Evolutionary conservation across 176 grass and related monocot species (phyloP).

Genomic region (Carex scoparia): DNA sequence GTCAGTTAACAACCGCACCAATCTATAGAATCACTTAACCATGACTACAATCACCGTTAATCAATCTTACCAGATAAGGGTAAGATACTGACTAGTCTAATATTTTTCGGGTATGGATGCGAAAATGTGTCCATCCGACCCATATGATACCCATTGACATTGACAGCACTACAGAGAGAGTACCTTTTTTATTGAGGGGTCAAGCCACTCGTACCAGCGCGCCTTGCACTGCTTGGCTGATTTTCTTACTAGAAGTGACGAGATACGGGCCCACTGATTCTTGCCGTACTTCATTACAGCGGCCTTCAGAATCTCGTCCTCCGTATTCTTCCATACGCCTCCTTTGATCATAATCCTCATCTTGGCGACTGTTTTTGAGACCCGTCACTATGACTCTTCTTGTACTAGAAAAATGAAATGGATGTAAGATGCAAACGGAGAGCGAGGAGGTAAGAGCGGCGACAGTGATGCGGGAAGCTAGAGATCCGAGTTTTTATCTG

Average conservation of each 20-base stretch:
- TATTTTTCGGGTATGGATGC: too few relatives aligned
- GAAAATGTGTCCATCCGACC: neutral
- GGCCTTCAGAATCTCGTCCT: conserved; percentile 56
- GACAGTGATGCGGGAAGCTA: neutral
- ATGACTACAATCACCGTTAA: neutral
- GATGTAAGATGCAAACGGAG: neutral
- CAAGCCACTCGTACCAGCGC: conserved; percentile 56
- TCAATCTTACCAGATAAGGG: too few relatives aligned
- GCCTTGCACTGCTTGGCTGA: conserved; percentile 55
- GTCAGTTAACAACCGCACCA: neutral
- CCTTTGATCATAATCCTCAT: conserved; percentile 68
- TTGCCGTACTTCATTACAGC: conserved; percentile 59
- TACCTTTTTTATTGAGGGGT: conserved; percentile 54
- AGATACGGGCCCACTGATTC: conserved; percentile 57
- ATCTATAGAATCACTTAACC: neutral
- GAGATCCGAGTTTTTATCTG: neutral
- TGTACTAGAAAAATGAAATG: neutral
- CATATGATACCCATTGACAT: neutral
- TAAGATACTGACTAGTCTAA: too few relatives aligned
- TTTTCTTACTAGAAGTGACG: conserved; percentile 44
- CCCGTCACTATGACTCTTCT: neutral
- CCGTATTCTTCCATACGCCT: conserved; percentile 60
- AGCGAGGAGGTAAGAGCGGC: neutral
- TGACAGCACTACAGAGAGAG: neutral
- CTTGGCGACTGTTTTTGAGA: conserved; percentile 4